Percentiles rank a stretch among this genome's conserved stretches.
These are phyloP conservation scores for Cercospora canescens DNA, from an alignment of 2,329 filamentous ascomycete species.

Conservation along the genomic window DNA sequence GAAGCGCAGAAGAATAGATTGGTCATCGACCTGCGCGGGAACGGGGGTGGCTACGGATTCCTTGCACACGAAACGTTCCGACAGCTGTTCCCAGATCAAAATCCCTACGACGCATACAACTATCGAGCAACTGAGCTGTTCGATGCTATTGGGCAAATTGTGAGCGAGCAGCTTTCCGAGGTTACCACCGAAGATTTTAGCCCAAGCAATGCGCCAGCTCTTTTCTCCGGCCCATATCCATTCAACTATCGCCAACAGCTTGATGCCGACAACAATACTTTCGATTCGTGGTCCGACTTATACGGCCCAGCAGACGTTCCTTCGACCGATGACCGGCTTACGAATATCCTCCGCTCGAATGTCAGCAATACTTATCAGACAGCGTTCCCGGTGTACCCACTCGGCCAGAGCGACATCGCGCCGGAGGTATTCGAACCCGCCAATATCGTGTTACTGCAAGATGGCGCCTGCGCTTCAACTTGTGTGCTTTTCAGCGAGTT, in stretches of 20 bases:
- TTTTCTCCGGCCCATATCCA: conserved; percentile 20
- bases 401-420: conserved; percentile 32
- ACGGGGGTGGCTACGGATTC: conserved; percentile 56
- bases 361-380: conserved; percentile 18
- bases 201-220: neutral
- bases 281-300: conserved; percentile 38
- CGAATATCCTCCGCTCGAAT: conserved; percentile 39
- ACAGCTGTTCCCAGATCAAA: conserved; percentile 54
- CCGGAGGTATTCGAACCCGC: conserved; percentile 39
- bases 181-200: neutral
- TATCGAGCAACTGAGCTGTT: conserved; percentile 47
- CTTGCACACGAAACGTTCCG: conserved; percentile 50
- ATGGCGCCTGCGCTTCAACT: conserved; percentile 45
- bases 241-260: conserved; percentile 36
- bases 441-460: conserved; percentile 44
- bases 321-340: conserved; percentile 36
- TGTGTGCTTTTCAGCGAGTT: conserved; percentile 45
- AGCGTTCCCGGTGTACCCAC: conserved; percentile 2
- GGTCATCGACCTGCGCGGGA: conserved; percentile 63
- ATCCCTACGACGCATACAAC: conserved; percentile 44
- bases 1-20: conserved; percentile 52
- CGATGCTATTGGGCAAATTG: conserved; percentile 38
- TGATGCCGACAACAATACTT: conserved; percentile 30
- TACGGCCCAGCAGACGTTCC: conserved; percentile 34
- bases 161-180: conserved; percentile 13